Conservation (phyloP, 78 protist species). For the Monosiga brevicollis region DNA sequence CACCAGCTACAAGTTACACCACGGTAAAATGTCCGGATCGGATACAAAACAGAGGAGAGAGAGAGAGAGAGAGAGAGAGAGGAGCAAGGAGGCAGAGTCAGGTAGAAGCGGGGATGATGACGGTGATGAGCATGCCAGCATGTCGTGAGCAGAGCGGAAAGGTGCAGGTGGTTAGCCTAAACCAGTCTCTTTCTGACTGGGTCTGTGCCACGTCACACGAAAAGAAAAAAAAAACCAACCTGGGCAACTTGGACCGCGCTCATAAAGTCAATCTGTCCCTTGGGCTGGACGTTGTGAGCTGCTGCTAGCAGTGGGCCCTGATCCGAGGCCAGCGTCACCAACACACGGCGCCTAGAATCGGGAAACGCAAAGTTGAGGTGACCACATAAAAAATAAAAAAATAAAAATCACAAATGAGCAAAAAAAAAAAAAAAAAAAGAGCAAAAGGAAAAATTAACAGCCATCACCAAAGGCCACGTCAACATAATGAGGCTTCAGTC, state of each 20-base stretch:
- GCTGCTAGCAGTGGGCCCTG: conserved; percentile 19
- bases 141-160: too few species aligned
- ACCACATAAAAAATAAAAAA: not conserved
- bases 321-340: conserved; percentile 63
- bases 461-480: not conserved
- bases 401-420: conserved; percentile 4
- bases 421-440: conserved; percentile 1
- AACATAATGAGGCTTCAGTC: too few species aligned
- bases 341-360: conserved; percentile 32
- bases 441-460: not conserved
- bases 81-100: too few species aligned
- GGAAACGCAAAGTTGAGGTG: not conserved
- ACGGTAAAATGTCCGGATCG: too few species aligned
- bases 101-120: not conserved
- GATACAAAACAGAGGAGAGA: too few species aligned
- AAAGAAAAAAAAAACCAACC: conserved; percentile 12
- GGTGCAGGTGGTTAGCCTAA: too few species aligned
- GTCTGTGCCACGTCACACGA: too few species aligned
- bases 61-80: not conserved
- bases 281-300: conserved; percentile 10
- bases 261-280: conserved; percentile 26
- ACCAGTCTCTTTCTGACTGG: too few species aligned
- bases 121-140: not conserved
- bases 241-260: conserved; percentile 49
- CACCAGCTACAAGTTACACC: conserved; percentile 50